phyloP scores from a whole-genome alignment of 2,329 filamentous ascomycete species.

The Trichoderma harzianum region DNA sequence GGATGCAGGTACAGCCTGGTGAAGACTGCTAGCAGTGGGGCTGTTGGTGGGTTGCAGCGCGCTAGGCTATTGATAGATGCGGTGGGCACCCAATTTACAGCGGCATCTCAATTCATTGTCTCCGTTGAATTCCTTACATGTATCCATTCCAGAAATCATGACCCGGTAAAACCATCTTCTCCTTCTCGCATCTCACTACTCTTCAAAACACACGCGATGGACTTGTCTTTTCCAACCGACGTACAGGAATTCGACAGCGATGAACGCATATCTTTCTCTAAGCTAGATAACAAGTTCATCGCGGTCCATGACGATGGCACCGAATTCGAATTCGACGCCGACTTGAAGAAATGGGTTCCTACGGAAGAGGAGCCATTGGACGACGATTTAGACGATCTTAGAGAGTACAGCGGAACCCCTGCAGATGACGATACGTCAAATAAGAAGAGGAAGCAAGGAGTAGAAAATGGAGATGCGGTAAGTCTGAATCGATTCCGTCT shows the following conservation, averaged over 20 bases:
- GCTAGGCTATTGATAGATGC: constrained; percentile 11
- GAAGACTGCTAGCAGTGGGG: constrained; percentile 2
- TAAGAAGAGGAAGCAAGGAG: constrained; percentile 44
- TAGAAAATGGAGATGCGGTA: constrained; percentile 41
- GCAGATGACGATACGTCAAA: constrained; percentile 26
- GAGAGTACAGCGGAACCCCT: constrained; percentile 26
- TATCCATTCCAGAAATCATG: background rate
- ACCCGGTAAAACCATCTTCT: background rate
- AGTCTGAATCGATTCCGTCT: constrained; percentile 24
- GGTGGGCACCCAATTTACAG: background rate
- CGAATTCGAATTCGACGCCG: constrained; percentile 78
- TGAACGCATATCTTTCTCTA: constrained; percentile 83
- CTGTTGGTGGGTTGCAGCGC: background rate
- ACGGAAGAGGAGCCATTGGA: constrained; percentile 44
- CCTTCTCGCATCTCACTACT: background rate
- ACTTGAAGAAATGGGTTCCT: constrained; percentile 71
- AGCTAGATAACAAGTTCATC: constrained; percentile 74
- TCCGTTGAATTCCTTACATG: background rate
- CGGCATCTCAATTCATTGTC: background rate
- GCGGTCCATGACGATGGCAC: constrained; percentile 80
- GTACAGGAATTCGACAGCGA: constrained; percentile 70
- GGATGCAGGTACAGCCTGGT: constrained; percentile 4
- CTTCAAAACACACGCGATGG: constrained; percentile 26
- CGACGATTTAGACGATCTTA: constrained; percentile 37
- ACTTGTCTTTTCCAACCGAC: constrained; percentile 52